Base-by-base conservation (phyloP, 2,329 filamentous ascomycete genomes). In the Colletotrichum chlorophyti region DNA sequence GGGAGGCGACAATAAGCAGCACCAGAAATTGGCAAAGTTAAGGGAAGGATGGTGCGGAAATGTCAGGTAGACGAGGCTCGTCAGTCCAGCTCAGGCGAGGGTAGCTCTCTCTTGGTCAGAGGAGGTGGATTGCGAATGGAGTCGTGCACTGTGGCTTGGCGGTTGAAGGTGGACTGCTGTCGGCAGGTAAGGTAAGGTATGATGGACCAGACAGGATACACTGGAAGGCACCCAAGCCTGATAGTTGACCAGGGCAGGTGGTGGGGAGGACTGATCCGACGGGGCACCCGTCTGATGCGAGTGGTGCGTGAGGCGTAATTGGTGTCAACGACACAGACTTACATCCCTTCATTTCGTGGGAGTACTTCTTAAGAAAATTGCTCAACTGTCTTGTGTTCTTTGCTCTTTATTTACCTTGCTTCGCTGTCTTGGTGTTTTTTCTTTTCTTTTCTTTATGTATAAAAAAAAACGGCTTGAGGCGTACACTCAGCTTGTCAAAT, bases 71-170 rank as follows among this genome's bases (percentile, higher is more conserved):
- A 24, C 46, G 24, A 52, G 24, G 38, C 53, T 45, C 38, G 47
- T 31, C 43, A 38, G 40, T 43, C 37, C 43, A 55, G 43, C 43
- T 42, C 52, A 49, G 38, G 55, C 37, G 43, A 59, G 51, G 32
- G 35, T 48, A 43, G 51, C 31, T 54, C 29, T 31, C n/a, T n/a
- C n/a, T n/a, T n/a, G n/a, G 26, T 14, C 31, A 55, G 17, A 19
- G 12, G 55, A 31, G 37, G 35, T 59, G 50, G 55, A 38, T 43
- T 59, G 50, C 50, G 55, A 54, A 59, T 59, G 55, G 55, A 42
- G 49, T 54, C 35, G 54, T 53, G 27, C 40, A 21, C 45, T 34
- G 43, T 21, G 31, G 35, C 42, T 53, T 54, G 50, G 54, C 42
- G 49, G 42, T 35, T 35, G 23, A 53, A 29, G 42, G 50, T 53